These are phyloP conservation scores for Orbilia quercus DNA, from an alignment of 2,329 filamentous ascomycete genomes.

Conservation along the genomic window DNA sequence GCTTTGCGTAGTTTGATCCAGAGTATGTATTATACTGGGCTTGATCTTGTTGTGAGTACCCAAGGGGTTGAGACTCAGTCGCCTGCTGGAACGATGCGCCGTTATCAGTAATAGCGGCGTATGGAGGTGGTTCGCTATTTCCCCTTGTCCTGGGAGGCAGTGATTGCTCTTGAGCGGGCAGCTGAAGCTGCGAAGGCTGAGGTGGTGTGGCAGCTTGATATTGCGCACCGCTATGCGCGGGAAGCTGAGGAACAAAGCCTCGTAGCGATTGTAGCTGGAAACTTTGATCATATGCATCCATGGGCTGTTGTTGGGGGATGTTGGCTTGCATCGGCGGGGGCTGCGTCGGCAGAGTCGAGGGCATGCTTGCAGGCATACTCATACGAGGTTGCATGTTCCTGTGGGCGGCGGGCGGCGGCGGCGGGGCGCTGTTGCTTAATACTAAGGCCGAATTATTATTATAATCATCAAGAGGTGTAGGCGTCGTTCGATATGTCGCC, in stretches of 20 bases:
- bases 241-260: constrained; percentile 36
- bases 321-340: constrained; percentile 22
- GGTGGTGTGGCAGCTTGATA: constrained; percentile 21
- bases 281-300: constrained; percentile 37
- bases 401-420: constrained; percentile 39
- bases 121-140: constrained; percentile 49
- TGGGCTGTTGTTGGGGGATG: constrained; percentile 27
- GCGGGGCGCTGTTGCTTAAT: constrained; percentile 12
- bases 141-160: constrained; percentile 26
- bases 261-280: constrained; percentile 48
- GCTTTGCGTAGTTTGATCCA: constrained; percentile 11
- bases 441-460: constrained; percentile 27
- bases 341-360: constrained; percentile 10
- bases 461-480: constrained; percentile 32
- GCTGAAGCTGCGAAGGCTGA: constrained; percentile 32
- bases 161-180: constrained; percentile 13
- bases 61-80: constrained; percentile 10
- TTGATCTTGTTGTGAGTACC: constrained; percentile 17
- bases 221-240: constrained; percentile 38
- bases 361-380: constrained; percentile 34
- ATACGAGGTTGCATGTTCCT: constrained; percentile 37
- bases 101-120: constrained; percentile 39
- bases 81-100: constrained; percentile 17
- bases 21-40: constrained; percentile 18
- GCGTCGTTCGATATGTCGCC: constrained; percentile 28